These are phyloP conservation scores for Calonectria hongkongensis DNA, from an alignment of 2,329 filamentous ascomycete species.

Conservation along the genomic window DNA sequence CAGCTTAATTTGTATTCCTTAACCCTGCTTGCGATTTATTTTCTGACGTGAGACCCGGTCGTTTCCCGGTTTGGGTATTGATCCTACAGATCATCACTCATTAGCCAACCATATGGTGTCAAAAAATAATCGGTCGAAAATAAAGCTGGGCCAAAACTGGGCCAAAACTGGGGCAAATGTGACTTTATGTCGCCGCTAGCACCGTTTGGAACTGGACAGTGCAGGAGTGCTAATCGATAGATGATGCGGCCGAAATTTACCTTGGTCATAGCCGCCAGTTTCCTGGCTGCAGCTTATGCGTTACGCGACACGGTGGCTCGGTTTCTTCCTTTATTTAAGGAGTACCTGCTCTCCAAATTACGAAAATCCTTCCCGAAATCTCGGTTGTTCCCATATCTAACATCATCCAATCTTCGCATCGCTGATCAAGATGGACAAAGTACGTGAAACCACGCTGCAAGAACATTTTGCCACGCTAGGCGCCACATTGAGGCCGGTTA, in stretches of 20 bases:
- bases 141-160: neutral
- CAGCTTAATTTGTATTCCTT: neutral
- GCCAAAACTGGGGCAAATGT: neutral
- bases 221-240: neutral
- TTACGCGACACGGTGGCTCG: neutral
- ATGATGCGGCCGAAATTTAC: neutral
- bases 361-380: neutral
- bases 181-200: neutral
- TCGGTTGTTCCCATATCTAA: no score
- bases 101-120: neutral
- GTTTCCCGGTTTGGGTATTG: neutral
- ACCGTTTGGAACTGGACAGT: neutral
- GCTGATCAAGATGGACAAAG: conserved; percentile 17
- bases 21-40: neutral
- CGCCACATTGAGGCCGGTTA: conserved; percentile 49
- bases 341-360: neutral
- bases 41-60: conserved; percentile 2
- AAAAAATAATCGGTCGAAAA: neutral
- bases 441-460: conserved; percentile 9
- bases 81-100: neutral
- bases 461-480: conserved; percentile 16
- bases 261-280: neutral
- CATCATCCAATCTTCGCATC: neutral
- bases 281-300: no score
- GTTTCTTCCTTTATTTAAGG: neutral